Conservation (phyloP, 2,329 filamentous ascomycete genomes). For the Davidsoniella eucalypti region DNA sequence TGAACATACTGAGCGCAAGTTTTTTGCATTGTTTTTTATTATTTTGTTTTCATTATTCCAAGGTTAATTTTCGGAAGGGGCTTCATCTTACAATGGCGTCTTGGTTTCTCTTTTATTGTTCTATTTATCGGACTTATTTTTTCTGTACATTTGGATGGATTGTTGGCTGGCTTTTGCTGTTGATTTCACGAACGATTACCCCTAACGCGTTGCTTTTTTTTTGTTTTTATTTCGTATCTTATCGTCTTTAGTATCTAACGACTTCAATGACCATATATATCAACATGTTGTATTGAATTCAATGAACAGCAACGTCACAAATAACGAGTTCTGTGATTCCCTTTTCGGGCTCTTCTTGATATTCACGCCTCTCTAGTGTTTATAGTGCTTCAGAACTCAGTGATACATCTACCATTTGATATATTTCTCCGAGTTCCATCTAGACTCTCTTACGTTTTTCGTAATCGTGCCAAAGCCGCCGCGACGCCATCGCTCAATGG, state of each 20-base stretch:
- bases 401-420: not conserved
- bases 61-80: too few species aligned
- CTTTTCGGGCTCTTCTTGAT: not conserved
- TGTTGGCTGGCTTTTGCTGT: not conserved
- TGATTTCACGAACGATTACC: too few species aligned
- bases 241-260: slow-evolving; percentile 2
- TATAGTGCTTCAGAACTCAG: not conserved
- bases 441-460: slow-evolving; percentile 20
- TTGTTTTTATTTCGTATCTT: slow-evolving; percentile 15
- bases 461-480: slow-evolving; percentile 41
- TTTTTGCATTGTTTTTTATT: not conserved
- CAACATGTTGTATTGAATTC: too few species aligned
- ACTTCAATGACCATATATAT: slow-evolving; percentile 6
- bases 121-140: not conserved
- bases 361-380: not conserved
- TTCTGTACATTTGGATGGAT: too few species aligned
- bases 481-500: slow-evolving; percentile 41
- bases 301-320: too few species aligned
- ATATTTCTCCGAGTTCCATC: not conserved
- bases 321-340: too few species aligned
- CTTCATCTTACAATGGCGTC: too few species aligned
- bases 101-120: not conserved
- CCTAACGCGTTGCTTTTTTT: not conserved
- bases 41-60: not conserved
- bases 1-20: not conserved